Evolutionary conservation across 2,329 filamentous ascomycete genomes (phyloP), one percentile per base, ranked within the genome.

Genomic region (Lojkania enalia): DNA sequence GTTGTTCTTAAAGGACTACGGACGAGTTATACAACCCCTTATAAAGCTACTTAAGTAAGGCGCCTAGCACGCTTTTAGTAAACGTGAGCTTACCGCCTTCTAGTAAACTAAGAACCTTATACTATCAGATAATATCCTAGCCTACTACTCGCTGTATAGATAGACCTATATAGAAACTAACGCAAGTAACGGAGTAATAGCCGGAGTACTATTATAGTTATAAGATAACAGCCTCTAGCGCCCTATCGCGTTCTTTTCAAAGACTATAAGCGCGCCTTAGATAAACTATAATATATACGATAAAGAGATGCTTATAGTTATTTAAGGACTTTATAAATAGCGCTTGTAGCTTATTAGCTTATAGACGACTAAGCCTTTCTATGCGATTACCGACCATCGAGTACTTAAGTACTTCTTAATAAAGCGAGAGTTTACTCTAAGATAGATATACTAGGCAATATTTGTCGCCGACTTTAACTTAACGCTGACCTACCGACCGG

Each of bases 1-100:
- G 3, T 25, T 48, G 6, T 69, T 69, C 37, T 60, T 70, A 12
- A 20, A 51, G 5, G 29, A 49, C 3, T 67, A 25, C 35, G 15
- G 21, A 9, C 2, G 14, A 4, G 23, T 49, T 1, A 41, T 30
- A 5, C 9, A 14, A 31, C 48, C 35, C 1, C 31, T 51, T n/a
- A 58, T 37, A 2, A 20, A 33, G 4, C 39, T 52, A 27, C 25
- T 27, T n/a, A 27, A 27, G n/a, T n/a, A 27, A 27, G 25, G 25
- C 19, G 50, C 41, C 35, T 16, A 27, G 36, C 27, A 52, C 52
- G 2, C 38, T 64, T 2, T 32, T 41, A 7, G 4, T 15, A 15
- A 41, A 5, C n/a, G n/a, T 5, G 25, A 41, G 15, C 3, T 41
- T 3, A 13, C 3, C 2, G 39, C 39, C 4, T 33, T 6, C 5